Evolutionary conservation across 768 basidiomycete species (phyloP).

Genomic region (Leucocoprinus sp.): DNA sequence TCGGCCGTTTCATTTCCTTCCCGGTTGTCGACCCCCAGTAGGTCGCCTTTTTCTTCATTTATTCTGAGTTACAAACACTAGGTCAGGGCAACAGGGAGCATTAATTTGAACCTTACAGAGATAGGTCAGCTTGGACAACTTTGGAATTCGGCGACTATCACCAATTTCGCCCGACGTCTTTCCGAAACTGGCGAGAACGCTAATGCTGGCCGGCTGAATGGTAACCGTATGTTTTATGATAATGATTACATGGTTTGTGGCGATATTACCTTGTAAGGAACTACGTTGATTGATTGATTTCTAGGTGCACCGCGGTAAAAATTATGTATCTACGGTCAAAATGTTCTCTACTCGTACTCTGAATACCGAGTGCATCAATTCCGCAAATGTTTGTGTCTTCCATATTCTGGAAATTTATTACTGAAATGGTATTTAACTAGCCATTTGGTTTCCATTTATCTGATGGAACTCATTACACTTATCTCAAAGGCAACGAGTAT

Average conservation of each 20-base stretch:
- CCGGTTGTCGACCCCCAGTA: slow-evolving; percentile 43
- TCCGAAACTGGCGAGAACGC: slow-evolving; percentile 30
- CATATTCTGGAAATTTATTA: not conserved
- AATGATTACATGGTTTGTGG: slow-evolving; percentile 60
- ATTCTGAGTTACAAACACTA: not conserved
- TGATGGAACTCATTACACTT: slow-evolving; percentile 58
- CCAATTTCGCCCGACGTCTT: slow-evolving; percentile 30
- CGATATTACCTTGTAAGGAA: not conserved
- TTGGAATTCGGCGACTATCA: slow-evolving; percentile 40
- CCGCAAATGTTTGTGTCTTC: slow-evolving; percentile 40
- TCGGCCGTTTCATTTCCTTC: slow-evolving; percentile 62
- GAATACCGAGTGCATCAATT: slow-evolving; percentile 61
- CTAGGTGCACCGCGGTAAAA: slow-evolving; percentile 54
- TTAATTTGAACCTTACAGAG: slow-evolving; percentile 49
- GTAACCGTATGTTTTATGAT: slow-evolving; percentile 58
- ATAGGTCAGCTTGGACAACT: slow-evolving; percentile 39
- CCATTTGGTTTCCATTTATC: slow-evolving; percentile 63
- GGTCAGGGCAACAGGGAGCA: slow-evolving; percentile 44
- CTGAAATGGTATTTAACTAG: slow-evolving; percentile 21
- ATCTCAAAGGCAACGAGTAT: slow-evolving; percentile 59
- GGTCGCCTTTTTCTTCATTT: slow-evolving; percentile 7
- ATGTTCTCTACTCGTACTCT: slow-evolving; percentile 53
- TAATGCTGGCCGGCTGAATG: slow-evolving; percentile 44
- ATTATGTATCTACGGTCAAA: slow-evolving; percentile 53
- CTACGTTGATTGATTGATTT: slow-evolving; percentile 2